phyloP scores from a whole-genome alignment of 2,329 filamentous ascomycete genomes.

The Penicillium griseofulvum region DNA sequence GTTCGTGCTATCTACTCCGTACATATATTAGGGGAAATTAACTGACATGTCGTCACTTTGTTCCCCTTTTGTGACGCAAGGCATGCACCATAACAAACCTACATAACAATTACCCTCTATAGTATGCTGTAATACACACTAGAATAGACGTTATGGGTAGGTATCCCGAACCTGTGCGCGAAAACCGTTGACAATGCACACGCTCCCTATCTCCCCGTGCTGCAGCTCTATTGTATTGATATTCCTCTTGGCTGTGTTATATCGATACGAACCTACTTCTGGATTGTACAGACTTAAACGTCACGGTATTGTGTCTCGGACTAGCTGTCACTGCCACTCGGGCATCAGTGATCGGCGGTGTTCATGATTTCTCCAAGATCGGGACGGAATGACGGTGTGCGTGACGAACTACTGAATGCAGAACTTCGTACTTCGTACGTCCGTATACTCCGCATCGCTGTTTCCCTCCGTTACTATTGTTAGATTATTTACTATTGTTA shows the following conservation, averaged over 20 bases:
- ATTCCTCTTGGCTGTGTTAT: neutral
- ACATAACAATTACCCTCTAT: neutral
- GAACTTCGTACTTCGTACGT: neutral
- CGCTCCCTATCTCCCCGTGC: neutral
- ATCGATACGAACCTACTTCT: neutral
- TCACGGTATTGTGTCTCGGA: neutral
- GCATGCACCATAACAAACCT: neutral
- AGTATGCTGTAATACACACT: neutral
- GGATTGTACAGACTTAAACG: neutral
- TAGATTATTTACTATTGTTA: slow-evolving; percentile 9
- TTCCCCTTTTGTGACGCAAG: slow-evolving; percentile 3
- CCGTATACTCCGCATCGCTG: neutral
- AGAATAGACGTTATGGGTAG: neutral
- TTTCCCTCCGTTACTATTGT: neutral
- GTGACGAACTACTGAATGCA: neutral
- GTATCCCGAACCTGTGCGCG: neutral
- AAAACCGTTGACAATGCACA: slow-evolving; percentile 3
- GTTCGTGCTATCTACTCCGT: neutral
- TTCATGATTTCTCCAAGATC: neutral
- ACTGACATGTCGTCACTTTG: neutral
- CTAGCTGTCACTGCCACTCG: slow-evolving; percentile 6
- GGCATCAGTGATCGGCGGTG: neutral
- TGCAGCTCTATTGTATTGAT: neutral
- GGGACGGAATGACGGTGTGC: neutral
- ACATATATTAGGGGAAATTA: neutral